Evolutionary conservation across 345 rosid genomes (phyloP).

Genomic region (Noccaea bulbosa): DNA sequence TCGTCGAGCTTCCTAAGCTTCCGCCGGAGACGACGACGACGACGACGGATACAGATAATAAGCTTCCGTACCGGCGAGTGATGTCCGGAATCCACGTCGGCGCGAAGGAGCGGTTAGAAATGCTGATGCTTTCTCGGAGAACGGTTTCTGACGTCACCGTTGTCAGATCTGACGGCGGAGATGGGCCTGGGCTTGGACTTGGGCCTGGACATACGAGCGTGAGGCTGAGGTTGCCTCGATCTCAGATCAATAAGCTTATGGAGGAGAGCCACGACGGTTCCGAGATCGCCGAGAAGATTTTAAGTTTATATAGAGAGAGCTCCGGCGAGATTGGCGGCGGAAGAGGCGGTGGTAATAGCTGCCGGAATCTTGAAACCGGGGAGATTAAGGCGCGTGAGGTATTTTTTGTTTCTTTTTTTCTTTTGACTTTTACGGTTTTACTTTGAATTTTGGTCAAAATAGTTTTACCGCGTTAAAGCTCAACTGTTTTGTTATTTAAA

Average conservation of each 20-base stretch:
- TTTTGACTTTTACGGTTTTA: neutral
- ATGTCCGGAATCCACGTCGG: conserved; percentile 76
- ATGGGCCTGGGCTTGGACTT: conserved; percentile 32
- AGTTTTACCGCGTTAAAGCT: neutral
- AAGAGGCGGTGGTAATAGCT: neutral
- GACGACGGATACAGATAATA: neutral
- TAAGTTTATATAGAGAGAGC: conserved; percentile 52
- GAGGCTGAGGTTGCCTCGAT: conserved; percentile 71
- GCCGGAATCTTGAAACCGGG: conserved; percentile 24
- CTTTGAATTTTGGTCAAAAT: conserved; percentile 31
- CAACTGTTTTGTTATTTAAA: neutral
- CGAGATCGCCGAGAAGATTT: conserved; percentile 73
- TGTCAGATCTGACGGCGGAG: conserved; percentile 33
- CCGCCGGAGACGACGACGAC: conserved; percentile 33
- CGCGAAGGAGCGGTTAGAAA: conserved; percentile 89
- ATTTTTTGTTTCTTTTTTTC: conserved; percentile 8
- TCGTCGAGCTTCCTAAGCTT: conserved; percentile 71
- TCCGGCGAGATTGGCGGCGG: conserved; percentile 27
- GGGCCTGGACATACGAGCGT: conserved; percentile 50
- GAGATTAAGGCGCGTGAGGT: conserved; percentile 49
- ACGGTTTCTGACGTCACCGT: conserved; percentile 67
- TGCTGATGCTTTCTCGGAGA: conserved; percentile 76
- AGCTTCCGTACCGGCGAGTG: conserved; percentile 62
- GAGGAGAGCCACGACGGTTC: conserved; percentile 63
- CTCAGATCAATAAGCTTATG: conserved; percentile 69